These are phyloP conservation scores for Ceratocystis cubensis DNA, from an alignment of 2,329 filamentous ascomycete species.

Conservation along the genomic window DNA sequence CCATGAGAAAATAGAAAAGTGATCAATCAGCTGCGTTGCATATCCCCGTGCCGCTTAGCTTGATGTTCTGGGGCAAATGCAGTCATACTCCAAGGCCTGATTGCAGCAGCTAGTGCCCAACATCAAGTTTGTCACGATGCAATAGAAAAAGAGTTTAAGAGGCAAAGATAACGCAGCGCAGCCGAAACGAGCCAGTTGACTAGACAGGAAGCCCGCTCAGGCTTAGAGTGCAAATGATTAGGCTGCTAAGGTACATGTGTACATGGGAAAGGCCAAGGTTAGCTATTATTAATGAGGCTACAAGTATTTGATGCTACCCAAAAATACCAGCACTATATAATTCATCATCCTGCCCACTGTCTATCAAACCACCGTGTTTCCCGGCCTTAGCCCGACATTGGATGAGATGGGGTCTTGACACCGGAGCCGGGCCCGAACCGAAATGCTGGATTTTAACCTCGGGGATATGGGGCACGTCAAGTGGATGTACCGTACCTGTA, in stretches of 20 bases:
- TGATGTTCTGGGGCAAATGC: background rate
- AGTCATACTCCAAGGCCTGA: conserved; percentile 12
- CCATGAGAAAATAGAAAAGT: background rate
- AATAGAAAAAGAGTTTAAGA: background rate
- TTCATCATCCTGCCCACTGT: background rate
- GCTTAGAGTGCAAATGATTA: background rate
- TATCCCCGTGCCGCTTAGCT: conserved; percentile 7
- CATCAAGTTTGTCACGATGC: background rate
- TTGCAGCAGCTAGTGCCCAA: conserved; percentile 14
- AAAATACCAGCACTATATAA: background rate
- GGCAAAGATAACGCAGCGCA: background rate
- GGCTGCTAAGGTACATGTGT: background rate
- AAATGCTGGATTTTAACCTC: background rate
- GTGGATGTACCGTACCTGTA: background rate
- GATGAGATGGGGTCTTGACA: background rate
- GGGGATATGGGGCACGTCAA: background rate
- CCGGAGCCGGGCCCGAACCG: background rate
- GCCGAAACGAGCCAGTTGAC: background rate
- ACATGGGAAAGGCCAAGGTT: background rate
- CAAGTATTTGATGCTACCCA: background rate
- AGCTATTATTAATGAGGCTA: background rate
- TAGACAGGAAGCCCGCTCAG: background rate
- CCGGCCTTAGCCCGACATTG: background rate
- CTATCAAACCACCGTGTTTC: too few species aligned
- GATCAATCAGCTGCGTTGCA: conserved; percentile 2